Conservation (phyloP, 1,284 basidiomycete genomes). For the Caloboletus inedulis region DNA sequence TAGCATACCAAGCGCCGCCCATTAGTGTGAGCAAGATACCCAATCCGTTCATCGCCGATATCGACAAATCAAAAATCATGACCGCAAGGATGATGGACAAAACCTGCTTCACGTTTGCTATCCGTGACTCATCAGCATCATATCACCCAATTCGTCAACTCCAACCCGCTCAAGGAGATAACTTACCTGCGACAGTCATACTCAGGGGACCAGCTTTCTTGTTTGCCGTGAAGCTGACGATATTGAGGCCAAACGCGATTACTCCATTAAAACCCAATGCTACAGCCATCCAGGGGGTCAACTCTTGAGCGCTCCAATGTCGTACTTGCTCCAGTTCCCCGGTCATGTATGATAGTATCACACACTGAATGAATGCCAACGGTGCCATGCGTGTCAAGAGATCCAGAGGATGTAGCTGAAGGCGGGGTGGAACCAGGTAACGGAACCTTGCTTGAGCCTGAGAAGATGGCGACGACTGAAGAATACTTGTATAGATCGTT, state of each 20-base stretch:
- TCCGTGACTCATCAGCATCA: slow-evolving; percentile 6
- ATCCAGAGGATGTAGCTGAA: slow-evolving; percentile 78
- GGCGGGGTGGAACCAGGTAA: slow-evolving; percentile 42
- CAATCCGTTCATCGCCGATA: slow-evolving; percentile 72
- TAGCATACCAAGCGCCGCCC: slow-evolving; percentile 83
- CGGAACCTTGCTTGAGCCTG: slow-evolving; percentile 17
- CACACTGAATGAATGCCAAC: slow-evolving; percentile 84
- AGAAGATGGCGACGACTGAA: slow-evolving; percentile 48
- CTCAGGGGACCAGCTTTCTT: slow-evolving; percentile 81
- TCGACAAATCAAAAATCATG: slow-evolving; percentile 75
- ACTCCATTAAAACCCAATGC: slow-evolving; percentile 74
- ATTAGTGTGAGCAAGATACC: slow-evolving; percentile 80
- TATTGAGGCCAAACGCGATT: slow-evolving; percentile 88
- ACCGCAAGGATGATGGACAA: slow-evolving; percentile 86
- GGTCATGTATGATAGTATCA: slow-evolving; percentile 67
- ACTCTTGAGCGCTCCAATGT: slow-evolving; percentile 48
- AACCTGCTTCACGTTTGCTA: slow-evolving; percentile 92
- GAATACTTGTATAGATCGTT: slow-evolving; percentile 84
- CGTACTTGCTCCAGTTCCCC: slow-evolving; percentile 75
- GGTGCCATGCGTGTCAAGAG: slow-evolving; percentile 83
- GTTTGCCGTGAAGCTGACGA: slow-evolving; percentile 91
- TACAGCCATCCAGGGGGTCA: slow-evolving; percentile 48
- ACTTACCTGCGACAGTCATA: slow-evolving; percentile 83
- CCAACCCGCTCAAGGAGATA: not conserved
- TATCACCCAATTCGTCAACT: not conserved